Conservation (phyloP, 1,139 yeast species). For the Debaryomyces coudertii region DNA sequence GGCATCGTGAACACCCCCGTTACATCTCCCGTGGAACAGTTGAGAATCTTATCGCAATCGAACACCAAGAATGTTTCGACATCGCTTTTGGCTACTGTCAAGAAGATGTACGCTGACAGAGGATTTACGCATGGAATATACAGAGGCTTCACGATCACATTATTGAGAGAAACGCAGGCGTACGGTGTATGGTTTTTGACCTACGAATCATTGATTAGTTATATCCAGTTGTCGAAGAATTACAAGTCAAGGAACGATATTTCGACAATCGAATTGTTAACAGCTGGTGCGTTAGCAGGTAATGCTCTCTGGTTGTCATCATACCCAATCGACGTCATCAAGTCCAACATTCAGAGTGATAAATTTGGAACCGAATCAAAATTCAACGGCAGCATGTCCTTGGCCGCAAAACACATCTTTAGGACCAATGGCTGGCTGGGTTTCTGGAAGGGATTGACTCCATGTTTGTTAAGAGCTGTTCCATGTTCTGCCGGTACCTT, state of each 20-base stretch:
- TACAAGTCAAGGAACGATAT: conserved; percentile 53
- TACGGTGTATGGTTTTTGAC: conserved; percentile 83
- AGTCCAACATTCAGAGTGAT: conserved; percentile 72
- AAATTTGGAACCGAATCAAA: conserved; percentile 49
- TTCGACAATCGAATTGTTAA: conserved; percentile 62
- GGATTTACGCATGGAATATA: conserved; percentile 58
- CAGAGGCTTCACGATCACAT: conserved; percentile 63
- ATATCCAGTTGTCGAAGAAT: conserved; percentile 35
- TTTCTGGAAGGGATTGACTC: conserved; percentile 73
- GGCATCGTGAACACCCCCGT: conserved; percentile 78
- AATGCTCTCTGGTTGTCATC: conserved; percentile 72
- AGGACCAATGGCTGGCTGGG: conserved; percentile 54
- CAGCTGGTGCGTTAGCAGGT: conserved; percentile 72
- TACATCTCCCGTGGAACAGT: conserved; percentile 75
- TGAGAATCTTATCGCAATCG: conserved; percentile 71
- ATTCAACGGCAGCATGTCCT: conserved; percentile 47
- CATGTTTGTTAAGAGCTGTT: conserved; percentile 68
- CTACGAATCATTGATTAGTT: conserved; percentile 62
- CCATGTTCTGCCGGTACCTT: conserved; percentile 80
- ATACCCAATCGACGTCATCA: conserved; percentile 73
- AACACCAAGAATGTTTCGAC: conserved; percentile 46
- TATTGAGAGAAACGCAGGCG: conserved; percentile 73
- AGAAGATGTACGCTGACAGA: conserved; percentile 44
- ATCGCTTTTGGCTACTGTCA: conserved; percentile 44
- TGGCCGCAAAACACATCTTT: conserved; percentile 53